phyloP scores from a whole-genome alignment of 176 grass and related monocot genomes.

The Themeda triandra region DNA sequence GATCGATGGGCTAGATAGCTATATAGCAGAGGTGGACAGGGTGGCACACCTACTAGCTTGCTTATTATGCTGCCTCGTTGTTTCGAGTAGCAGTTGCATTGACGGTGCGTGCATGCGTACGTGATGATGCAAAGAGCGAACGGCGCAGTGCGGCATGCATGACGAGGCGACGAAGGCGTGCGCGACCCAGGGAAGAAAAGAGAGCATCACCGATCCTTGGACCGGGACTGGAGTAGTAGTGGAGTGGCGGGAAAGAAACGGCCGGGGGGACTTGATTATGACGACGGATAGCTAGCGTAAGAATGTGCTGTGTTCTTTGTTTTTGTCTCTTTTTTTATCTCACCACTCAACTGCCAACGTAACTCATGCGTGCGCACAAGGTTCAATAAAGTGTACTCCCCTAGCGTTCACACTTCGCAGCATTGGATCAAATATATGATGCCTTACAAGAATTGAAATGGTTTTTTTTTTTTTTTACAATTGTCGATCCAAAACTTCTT shows the following conservation, averaged over 20 bases:
- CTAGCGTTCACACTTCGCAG: not conserved
- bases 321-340: not conserved
- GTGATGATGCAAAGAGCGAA: conserved; percentile 6
- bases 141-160: not conserved
- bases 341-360: not conserved
- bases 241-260: not conserved
- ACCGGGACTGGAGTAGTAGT: not conserved
- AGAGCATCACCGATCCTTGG: not conserved
- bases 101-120: not conserved
- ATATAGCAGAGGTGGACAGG: not conserved
- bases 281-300: not conserved
- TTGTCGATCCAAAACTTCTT: no score
- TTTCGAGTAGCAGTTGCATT: not conserved
- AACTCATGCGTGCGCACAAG: not conserved
- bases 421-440: no score
- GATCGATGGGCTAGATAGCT: no score
- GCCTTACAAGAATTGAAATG: no score
- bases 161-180: conserved; percentile 4
- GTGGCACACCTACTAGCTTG: no score
- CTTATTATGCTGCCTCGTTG: no score
- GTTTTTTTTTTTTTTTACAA: no score
- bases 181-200: not conserved
- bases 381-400: not conserved
- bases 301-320: not conserved
- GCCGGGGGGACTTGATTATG: not conserved